Evolutionary conservation across 352 stramenopile genomes (phyloP).

Genomic region (Globisporangium splendens): DNA sequence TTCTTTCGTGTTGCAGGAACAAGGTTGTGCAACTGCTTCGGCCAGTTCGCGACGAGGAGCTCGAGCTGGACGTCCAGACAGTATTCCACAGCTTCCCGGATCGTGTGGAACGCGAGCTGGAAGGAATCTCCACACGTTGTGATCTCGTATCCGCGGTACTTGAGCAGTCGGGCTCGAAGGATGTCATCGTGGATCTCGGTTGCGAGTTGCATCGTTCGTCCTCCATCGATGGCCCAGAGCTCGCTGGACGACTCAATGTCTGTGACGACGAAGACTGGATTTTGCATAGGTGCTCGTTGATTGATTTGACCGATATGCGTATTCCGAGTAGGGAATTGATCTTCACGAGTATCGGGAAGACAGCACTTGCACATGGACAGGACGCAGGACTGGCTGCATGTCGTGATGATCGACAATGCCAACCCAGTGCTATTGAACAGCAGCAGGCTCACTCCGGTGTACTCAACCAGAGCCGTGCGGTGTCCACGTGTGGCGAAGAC

Average conservation of each 20-base stretch:
- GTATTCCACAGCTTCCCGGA: constrained; percentile 56
- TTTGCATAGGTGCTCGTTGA: too few species aligned
- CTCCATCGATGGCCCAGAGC: constrained; percentile 15
- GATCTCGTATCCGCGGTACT: constrained; percentile 62
- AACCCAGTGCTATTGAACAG: too few species aligned
- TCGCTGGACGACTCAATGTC: too few species aligned
- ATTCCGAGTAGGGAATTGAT: too few species aligned
- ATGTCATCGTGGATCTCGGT: constrained; percentile 61
- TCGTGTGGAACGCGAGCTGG: constrained; percentile 60
- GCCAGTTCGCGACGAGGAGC: constrained; percentile 48
- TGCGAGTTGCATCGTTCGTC: constrained; percentile 39
- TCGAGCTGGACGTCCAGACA: constrained; percentile 57
- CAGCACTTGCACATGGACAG: too few species aligned
- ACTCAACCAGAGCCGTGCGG: constrained; percentile 27
- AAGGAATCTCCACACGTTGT: constrained; percentile 56
- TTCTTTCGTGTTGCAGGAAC: constrained; percentile 38
- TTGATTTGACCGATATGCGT: too few species aligned
- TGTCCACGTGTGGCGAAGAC: constrained; percentile 32
- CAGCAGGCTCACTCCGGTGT: constrained; percentile 23
- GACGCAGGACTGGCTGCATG: too few species aligned
- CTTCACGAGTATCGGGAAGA: too few species aligned
- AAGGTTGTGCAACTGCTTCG: constrained; percentile 43
- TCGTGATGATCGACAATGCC: too few species aligned
- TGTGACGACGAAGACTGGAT: too few species aligned
- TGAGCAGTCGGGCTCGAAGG: constrained; percentile 42